A percentile compares a stretch with the other conserved stretches of the same genome.
Conservation (phyloP, 768 basidiomycete species). For the Clitopilus passeckerianus region DNA sequence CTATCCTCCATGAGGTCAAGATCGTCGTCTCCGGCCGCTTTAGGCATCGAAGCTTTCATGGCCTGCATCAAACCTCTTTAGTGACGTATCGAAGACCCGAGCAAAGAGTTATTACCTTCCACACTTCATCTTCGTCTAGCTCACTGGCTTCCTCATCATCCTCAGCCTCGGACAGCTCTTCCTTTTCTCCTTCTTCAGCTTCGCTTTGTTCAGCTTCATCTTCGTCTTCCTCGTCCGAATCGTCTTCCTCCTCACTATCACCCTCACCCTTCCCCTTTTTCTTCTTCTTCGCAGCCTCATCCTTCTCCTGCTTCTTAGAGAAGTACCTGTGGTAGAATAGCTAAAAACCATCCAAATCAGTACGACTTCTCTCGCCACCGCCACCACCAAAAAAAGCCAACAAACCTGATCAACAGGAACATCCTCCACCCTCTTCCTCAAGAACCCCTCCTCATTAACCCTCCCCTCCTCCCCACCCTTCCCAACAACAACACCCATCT, state of each 20-base stretch:
- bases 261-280: slow-evolving; percentile 25
- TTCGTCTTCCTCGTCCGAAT: slow-evolving; percentile 33
- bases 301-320: slow-evolving; percentile 57
- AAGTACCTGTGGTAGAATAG: slow-evolving; percentile 93
- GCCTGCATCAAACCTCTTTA: slow-evolving; percentile 41
- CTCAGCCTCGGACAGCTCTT: slow-evolving; percentile 27
- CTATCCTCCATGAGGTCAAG: background rate
- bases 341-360: slow-evolving; percentile 27
- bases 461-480: slow-evolving; percentile 24
- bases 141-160: slow-evolving; percentile 42
- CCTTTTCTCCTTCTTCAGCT: slow-evolving; percentile 39
- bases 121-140: slow-evolving; percentile 68
- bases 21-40: slow-evolving; percentile 40
- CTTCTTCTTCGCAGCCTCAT: slow-evolving; percentile 35
- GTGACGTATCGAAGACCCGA: background rate
- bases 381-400: slow-evolving; percentile 5
- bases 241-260: slow-evolving; percentile 32
- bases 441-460: slow-evolving; percentile 76
- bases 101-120: slow-evolving; percentile 61
- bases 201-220: slow-evolving; percentile 33
- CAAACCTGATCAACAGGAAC: slow-evolving; percentile 85
- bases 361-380: background rate
- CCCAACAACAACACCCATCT: slow-evolving; percentile 22
- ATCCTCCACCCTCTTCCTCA: slow-evolving; percentile 61
- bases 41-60: slow-evolving; percentile 86